Percentiles rank a stretch among this genome's conserved stretches.
These are phyloP conservation scores for Excoecaria agallocha DNA, from an alignment of 345 rosid species.

Conservation along the genomic window DNA sequence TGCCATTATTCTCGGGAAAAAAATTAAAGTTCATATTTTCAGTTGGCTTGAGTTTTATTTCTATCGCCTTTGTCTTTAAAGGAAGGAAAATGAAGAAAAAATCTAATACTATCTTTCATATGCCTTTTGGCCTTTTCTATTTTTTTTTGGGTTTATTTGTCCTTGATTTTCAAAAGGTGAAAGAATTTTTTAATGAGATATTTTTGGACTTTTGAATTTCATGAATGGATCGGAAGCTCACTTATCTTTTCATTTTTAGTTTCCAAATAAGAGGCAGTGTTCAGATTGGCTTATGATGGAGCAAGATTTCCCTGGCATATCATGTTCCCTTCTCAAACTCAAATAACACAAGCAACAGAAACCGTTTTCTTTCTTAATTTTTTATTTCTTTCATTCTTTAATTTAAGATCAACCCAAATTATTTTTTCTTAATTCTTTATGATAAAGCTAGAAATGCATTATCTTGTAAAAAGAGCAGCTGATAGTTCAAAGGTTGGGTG, in stretches of 20 bases:
- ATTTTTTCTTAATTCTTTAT: constrained; percentile 14
- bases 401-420: constrained; percentile 30
- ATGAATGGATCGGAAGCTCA: background rate
- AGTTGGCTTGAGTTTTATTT: background rate
- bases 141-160: background rate
- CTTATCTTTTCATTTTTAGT: background rate
- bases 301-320: constrained; percentile 37
- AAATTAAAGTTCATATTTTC: background rate
- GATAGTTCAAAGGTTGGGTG: too few relatives aligned
- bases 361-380: constrained; percentile 17
- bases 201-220: background rate
- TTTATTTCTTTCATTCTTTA: constrained; percentile 1
- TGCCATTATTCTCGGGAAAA: background rate
- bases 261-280: too few relatives aligned
- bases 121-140: too few relatives aligned
- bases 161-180: background rate
- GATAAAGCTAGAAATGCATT: too few relatives aligned
- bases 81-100: background rate
- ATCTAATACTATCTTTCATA: background rate
- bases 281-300: background rate
- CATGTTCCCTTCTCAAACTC: constrained; percentile 25
- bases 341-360: background rate
- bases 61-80: background rate
- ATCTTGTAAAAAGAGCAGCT: too few relatives aligned
- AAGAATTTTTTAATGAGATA: too few relatives aligned